phyloP scores from a whole-genome alignment of 345 rosid genomes.

The Orychophragmus violaceus region DNA sequence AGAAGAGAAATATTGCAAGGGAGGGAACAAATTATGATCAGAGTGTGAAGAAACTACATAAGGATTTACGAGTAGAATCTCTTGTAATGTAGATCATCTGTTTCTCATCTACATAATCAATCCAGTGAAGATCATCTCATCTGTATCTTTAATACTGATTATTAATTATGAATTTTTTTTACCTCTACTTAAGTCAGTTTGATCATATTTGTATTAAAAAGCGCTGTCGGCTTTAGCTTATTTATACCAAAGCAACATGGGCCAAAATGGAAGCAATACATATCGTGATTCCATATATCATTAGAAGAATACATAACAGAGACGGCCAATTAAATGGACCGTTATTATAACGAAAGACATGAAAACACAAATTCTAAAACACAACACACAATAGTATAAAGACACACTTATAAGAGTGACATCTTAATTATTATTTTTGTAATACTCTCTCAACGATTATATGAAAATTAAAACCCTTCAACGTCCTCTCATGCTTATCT shows the following conservation, averaged over 20 bases:
- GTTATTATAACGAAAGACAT: not conserved
- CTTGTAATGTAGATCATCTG: not conserved
- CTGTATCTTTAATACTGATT: not conserved
- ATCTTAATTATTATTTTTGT: conserved; percentile 14
- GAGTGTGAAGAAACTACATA: not conserved
- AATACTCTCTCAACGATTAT: not conserved
- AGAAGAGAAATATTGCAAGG: not conserved
- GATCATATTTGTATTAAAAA: not conserved
- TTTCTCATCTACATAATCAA: not conserved
- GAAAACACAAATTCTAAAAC: conserved; percentile 1
- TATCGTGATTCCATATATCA: conserved; percentile 12
- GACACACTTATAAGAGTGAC: conserved; percentile 1
- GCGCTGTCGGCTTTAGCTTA: not conserved
- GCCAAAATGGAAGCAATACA: not conserved
- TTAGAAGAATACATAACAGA: not conserved
- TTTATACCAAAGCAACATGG: not conserved
- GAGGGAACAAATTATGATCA: not conserved
- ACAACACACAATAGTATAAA: not conserved
- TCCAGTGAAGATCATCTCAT: too few species aligned
- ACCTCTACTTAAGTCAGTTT: not conserved
- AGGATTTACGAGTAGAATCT: not conserved
- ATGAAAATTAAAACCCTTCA: conserved; percentile 3
- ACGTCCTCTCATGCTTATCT: conserved; percentile 8
- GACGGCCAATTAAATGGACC: conserved; percentile 17
- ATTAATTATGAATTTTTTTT: not conserved